Conservation (phyloP, 2,329 filamentous ascomycete species). For the Ceratocystis albifundus region DNA sequence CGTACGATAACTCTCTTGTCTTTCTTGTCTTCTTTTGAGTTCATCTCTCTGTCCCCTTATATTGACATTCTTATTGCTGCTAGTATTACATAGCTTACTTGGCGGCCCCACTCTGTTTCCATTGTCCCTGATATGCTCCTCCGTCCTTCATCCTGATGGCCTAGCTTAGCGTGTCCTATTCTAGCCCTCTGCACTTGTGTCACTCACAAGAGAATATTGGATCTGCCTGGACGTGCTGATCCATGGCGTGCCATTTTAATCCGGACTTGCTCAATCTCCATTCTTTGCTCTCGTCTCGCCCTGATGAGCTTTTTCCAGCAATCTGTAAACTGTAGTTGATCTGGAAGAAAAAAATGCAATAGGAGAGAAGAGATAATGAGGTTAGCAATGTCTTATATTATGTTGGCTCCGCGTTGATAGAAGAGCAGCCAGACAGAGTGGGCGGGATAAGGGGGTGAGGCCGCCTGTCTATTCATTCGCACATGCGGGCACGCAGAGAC, state of each 20-base stretch:
- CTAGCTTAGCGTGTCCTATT: background rate
- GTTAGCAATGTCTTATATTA: background rate
- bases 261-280: background rate
- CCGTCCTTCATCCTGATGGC: background rate
- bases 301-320: conserved; percentile 5
- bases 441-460: too few relatives aligned
- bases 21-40: background rate
- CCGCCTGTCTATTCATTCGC: too few relatives aligned
- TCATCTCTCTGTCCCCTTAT: too few relatives aligned
- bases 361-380: background rate
- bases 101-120: background rate
- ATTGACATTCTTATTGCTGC: too few relatives aligned
- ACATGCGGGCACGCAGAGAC: too few relatives aligned
- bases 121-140: background rate
- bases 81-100: too few relatives aligned
- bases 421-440: too few relatives aligned
- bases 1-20: background rate
- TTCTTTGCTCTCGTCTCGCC: background rate
- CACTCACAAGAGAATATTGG: conserved; percentile 7
- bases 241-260: conserved; percentile 6
- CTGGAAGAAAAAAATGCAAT: background rate
- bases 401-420: background rate
- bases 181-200: background rate
- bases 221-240: background rate
- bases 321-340: conserved; percentile 1